phyloP scores from a whole-genome alignment of 2,329 filamentous ascomycete species.

The Claviceps sp. region DNA sequence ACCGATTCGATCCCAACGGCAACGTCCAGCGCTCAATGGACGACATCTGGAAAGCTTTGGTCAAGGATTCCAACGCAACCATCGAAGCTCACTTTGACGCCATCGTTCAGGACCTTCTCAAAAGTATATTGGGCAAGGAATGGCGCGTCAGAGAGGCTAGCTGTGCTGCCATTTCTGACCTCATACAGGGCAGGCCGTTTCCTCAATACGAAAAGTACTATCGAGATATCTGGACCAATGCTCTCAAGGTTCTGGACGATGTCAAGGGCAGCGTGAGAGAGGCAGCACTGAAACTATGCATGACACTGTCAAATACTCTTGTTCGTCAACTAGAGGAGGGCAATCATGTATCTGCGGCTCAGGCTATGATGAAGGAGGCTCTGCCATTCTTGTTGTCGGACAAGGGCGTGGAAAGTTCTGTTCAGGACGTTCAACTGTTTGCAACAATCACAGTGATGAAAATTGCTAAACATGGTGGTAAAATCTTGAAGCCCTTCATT shows the following conservation, averaged over 20 bases:
- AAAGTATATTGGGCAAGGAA: slow-evolving; percentile 76
- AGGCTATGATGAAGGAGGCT: slow-evolving; percentile 71
- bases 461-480: slow-evolving; percentile 80
- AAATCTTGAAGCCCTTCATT: slow-evolving; percentile 65
- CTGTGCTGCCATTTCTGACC: slow-evolving; percentile 76
- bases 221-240: slow-evolving; percentile 68
- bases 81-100: slow-evolving; percentile 73
- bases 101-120: slow-evolving; percentile 78
- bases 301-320: slow-evolving; percentile 70
- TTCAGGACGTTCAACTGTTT: slow-evolving; percentile 76
- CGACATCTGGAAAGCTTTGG: slow-evolving; percentile 92
- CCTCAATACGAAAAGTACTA: slow-evolving; percentile 74
- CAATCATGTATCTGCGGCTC: slow-evolving; percentile 54
- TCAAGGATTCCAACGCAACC: slow-evolving; percentile 69
- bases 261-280: slow-evolving; percentile 82
- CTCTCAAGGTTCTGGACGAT: slow-evolving; percentile 87
- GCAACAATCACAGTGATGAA: slow-evolving; percentile 73
- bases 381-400: slow-evolving; percentile 83
- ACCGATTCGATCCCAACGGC: slow-evolving; percentile 85
- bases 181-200: slow-evolving; percentile 69
- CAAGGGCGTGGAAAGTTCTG: slow-evolving; percentile 77
- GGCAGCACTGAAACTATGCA: slow-evolving; percentile 70
- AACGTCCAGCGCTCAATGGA: slow-evolving; percentile 95
- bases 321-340: slow-evolving; percentile 76
- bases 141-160: slow-evolving; percentile 90